Percentiles rank a stretch among this genome's conserved stretches.
Conservation (phyloP, 2,329 filamentous ascomycete species). For the Byssothecium circinans region DNA sequence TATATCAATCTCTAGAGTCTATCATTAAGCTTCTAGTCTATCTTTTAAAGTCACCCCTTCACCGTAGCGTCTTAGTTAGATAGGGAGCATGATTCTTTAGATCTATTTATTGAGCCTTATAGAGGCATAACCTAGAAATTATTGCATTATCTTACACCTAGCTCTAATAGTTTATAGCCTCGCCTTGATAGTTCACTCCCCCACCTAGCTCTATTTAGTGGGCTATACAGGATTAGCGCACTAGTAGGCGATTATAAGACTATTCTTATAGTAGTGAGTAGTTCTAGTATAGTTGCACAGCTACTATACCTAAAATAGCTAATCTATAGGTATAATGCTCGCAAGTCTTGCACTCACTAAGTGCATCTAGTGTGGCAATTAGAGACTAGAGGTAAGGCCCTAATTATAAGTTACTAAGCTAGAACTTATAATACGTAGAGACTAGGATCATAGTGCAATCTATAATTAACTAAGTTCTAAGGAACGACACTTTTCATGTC, state of each 20-base stretch:
- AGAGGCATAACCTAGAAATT: conserved; percentile 5
- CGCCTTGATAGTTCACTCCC: conserved; percentile 5
- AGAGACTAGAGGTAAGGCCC: conserved; percentile 10
- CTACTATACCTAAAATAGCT: conserved; percentile 14
- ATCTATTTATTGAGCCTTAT: conserved; percentile 11
- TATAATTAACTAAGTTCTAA: conserved; percentile 11
- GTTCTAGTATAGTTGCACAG: conserved; percentile 10
- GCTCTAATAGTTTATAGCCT: conserved; percentile 1
- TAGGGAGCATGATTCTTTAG: conserved; percentile 8
- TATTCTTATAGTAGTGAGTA: conserved; percentile 12
- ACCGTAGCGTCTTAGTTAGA: conserved; percentile 13
- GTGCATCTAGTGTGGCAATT: conserved; percentile 14
- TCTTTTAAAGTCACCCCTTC: conserved; percentile 12
- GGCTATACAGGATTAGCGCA: conserved; percentile 9
- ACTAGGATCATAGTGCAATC: conserved; percentile 8
- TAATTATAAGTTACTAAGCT: conserved; percentile 2
- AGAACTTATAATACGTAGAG: conserved; percentile 9
- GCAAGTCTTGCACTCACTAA: conserved; percentile 6
- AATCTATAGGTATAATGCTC: conserved; percentile 14
- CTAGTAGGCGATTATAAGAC: conserved; percentile 9
- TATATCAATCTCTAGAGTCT: conserved; percentile 12
- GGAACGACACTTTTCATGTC: conserved; percentile 9
- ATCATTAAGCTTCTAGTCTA: conserved; percentile 12
- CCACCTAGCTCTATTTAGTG: conserved; percentile 12
- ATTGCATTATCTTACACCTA: conserved; percentile 1